A percentile compares a stretch with the other conserved stretches of the same genome.
Conservation (phyloP, 2,329 filamentous ascomycete species). For the Colletotrichum tropicicola region DNA sequence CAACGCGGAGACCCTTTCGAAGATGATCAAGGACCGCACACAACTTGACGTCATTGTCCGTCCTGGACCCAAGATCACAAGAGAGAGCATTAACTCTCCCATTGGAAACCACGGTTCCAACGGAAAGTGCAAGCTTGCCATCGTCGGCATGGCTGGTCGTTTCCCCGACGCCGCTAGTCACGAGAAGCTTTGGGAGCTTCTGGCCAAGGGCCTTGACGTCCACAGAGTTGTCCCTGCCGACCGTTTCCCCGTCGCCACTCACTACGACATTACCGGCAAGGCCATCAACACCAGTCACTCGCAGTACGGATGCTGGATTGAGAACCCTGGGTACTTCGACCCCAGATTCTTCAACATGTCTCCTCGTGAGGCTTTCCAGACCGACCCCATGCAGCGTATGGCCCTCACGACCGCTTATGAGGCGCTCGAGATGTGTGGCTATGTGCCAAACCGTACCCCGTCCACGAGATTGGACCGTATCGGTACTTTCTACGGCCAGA, state of each 20-base stretch:
- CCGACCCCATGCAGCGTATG: conserved; percentile 79
- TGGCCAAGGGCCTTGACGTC: conserved; percentile 72
- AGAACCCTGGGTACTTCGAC: conserved; percentile 73
- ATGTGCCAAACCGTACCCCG: conserved; percentile 72
- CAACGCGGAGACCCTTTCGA: conserved; percentile 55
- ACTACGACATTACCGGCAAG: conserved; percentile 70
- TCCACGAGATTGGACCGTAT: conserved; percentile 68
- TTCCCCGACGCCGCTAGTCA: conserved; percentile 51
- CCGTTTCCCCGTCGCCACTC: conserved; percentile 68
- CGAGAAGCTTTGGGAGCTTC: conserved; percentile 59
- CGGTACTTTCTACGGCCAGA: conserved; percentile 80
- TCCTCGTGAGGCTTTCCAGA: conserved; percentile 72
- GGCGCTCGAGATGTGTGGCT: conserved; percentile 79
- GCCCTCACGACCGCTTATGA: conserved; percentile 81
- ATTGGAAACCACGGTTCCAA: conserved; percentile 57
- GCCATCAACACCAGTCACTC: conserved; percentile 65
- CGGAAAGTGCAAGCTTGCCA: conserved; percentile 76
- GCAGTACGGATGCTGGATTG: conserved; percentile 58
- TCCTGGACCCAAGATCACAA: conserved; percentile 43
- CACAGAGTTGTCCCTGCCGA: conserved; percentile 65
- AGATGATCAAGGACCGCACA: conserved; percentile 51
- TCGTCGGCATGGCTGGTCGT: conserved; percentile 70
- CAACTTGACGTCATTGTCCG: conserved; percentile 53
- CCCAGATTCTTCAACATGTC: conserved; percentile 79
- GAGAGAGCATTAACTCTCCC: conserved; percentile 41